Base-by-base conservation (phyloP, 2,329 filamentous ascomycete species). In the Cercospora berteroae region DNA sequence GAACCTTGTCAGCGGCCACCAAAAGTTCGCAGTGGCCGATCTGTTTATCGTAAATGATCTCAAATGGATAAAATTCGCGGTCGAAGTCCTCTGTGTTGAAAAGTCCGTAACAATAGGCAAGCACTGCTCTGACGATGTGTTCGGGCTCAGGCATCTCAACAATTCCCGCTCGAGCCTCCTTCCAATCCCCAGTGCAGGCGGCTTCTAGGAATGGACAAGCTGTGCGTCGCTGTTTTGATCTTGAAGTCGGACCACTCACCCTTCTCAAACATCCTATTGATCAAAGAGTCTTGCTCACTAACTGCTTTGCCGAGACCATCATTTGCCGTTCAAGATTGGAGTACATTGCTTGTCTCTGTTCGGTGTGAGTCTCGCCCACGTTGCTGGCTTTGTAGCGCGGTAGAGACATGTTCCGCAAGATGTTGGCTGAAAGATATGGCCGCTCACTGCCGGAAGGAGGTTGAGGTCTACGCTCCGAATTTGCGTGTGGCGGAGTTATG, bases 221-320 rank as follows among this genome's bases (percentile, higher is more conserved):
- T n/a, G 8, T 25, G 29, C 1, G 44, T 58, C 7, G 9, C 58
- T 25, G 64, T 48, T 16, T 61, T 42, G 9, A 65, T 57, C 12
- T 44, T 57, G 1, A 65, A 44, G 23, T 65, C 64, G 23, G 56
- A 60, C 29, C 36, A 65, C 10, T 61, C 64, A 16, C 64, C n/a
- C 4, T 10, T 61, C 1, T 23, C 23, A 4, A 31, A 65, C 10
- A 65, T 33, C 7, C 63, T 65, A n/a, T 5, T 12, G n/a, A 20
- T 20, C 10, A 12, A 16, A 55, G 9, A 62, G 60, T 23, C 5
- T 10, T n/a, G 23, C 16, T 6, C 2, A 8, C 10, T 27, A 13
- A 36, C 4, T 8, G 27, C n/a, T 5, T 33, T 3, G 6, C 6
- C 13, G 7, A n/a, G 27, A 4, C 3, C 3, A 52, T 39, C 16